A percentile compares a stretch with the other conserved stretches of the same genome.
These are phyloP conservation scores for Boletus smithii DNA, from an alignment of 1,284 basidiomycete species.

Conservation along the genomic window DNA sequence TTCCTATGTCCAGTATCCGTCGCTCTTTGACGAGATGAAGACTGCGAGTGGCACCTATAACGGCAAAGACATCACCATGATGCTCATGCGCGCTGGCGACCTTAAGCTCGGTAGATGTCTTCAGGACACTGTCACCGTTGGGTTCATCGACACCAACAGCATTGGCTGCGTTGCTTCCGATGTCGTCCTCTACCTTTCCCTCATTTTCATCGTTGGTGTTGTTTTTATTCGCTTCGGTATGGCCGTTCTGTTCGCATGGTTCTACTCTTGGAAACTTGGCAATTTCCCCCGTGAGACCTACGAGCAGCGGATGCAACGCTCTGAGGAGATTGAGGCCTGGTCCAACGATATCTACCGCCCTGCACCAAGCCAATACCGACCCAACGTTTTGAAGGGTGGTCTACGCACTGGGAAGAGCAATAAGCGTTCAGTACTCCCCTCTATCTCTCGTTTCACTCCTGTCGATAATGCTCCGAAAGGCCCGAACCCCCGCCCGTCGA, in stretches of 20 bases:
- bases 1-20: conserved; percentile 77
- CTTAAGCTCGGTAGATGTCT: conserved; percentile 76
- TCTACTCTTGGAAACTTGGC: conserved; percentile 91
- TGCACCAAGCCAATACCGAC: conserved; percentile 88
- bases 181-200: conserved; percentile 91
- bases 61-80: conserved; percentile 83
- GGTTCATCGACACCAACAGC: conserved; percentile 90
- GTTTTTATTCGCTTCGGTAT: conserved; percentile 94
- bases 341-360: conserved; percentile 94
- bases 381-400: conserved; percentile 78
- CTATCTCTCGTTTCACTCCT: conserved; percentile 84
- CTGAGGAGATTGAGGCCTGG: conserved; percentile 94
- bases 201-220: conserved; percentile 97
- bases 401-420: conserved; percentile 51
- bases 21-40: conserved; percentile 79
- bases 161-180: conserved; percentile 96
- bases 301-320: conserved; percentile 89
- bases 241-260: conserved; percentile 98
- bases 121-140: conserved; percentile 81
- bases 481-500: conserved; percentile 60
- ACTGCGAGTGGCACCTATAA: conserved; percentile 69
- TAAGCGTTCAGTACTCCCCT: conserved; percentile 67
- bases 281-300: conserved; percentile 94
- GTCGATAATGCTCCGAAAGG: conserved; percentile 66
- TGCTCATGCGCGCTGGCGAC: conserved; percentile 66